Percentiles rank a stretch among this genome's conserved stretches.
Evolutionary conservation across 129 eudicot genomes (phyloP).

Genomic region (Silybum marianum): DNA sequence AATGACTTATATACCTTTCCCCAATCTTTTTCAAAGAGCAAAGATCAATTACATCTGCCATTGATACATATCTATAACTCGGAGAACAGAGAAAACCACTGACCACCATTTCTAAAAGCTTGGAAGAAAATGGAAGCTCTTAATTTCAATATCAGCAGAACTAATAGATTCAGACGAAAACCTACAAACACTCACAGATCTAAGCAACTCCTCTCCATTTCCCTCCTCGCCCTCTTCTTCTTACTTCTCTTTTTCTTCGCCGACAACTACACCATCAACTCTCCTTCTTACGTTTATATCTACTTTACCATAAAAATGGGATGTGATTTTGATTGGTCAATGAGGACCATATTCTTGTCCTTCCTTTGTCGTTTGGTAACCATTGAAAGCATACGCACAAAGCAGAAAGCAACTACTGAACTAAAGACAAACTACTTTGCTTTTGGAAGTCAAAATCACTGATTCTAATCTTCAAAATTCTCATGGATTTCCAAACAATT

Average conservation of each 20-base stretch:
- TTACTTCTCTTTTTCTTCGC: constrained; percentile 43
- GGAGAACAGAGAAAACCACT: too few relatives aligned
- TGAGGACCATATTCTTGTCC: not conserved
- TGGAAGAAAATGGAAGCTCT: constrained; percentile 41
- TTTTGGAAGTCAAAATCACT: not conserved
- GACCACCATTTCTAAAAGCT: constrained; percentile 6
- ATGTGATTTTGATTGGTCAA: not conserved
- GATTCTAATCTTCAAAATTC: not conserved
- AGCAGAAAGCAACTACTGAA: not conserved
- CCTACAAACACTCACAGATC: constrained; percentile 29
- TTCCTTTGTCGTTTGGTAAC: not conserved
- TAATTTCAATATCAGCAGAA: too few relatives aligned
- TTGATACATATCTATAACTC: too few relatives aligned
- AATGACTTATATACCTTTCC: too few relatives aligned
- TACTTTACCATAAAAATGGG: not conserved
- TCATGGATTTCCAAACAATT: not conserved
- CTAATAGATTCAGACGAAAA: constrained; percentile 50
- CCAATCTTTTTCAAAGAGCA: too few relatives aligned
- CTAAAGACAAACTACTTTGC: not conserved
- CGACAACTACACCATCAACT: constrained; percentile 42
- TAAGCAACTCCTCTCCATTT: constrained; percentile 37
- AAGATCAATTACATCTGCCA: too few relatives aligned
- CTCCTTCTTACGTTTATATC: not conserved
- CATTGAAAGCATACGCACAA: too few relatives aligned
- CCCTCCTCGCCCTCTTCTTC: constrained; percentile 38